phyloP scores from a whole-genome alignment of 148 eudicot genomes.

The Spergularia marina region DNA sequence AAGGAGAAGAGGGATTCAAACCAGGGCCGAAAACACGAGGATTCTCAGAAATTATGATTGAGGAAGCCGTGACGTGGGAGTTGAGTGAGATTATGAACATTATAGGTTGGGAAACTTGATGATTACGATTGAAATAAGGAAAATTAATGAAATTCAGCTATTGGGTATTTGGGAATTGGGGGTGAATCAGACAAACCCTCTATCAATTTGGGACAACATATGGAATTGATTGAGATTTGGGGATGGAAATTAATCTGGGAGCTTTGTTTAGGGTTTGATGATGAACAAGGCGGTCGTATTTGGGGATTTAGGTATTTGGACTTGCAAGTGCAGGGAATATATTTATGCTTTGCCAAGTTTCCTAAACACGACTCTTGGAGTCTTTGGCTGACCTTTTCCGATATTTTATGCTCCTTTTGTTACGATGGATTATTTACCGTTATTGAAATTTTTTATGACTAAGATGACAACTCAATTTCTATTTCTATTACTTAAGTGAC shows the following conservation, averaged over 20 bases:
- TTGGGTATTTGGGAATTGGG: not conserved
- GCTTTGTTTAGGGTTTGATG: not conserved
- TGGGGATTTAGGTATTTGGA: not conserved
- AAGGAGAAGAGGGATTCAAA: conserved; percentile 76
- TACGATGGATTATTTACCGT: too few relatives aligned
- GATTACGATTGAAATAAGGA: not conserved
- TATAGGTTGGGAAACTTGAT: conserved; percentile 12
- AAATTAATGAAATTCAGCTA: not conserved
- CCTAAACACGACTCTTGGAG: too few relatives aligned
- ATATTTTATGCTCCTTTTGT: too few relatives aligned
- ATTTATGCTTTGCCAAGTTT: not conserved
- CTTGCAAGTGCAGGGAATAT: not conserved
- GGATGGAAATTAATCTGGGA: not conserved
- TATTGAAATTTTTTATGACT: too few relatives aligned
- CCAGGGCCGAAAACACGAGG: conserved; percentile 80
- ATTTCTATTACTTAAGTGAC: too few relatives aligned
- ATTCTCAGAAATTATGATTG: conserved; percentile 36
- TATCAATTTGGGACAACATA: conserved; percentile 26
- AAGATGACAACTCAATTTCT: too few relatives aligned
- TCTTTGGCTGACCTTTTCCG: too few relatives aligned
- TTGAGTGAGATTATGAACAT: conserved; percentile 38
- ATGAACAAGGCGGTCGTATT: not conserved
- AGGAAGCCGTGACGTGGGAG: conserved; percentile 30
- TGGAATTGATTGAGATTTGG: conserved; percentile 3
- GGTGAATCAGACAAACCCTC: conserved; percentile 29